Evolutionary conservation across 2,329 filamentous ascomycete genomes (phyloP), one percentile per base, ranked within the genome.

Genomic region (Westerdykella sp.): DNA sequence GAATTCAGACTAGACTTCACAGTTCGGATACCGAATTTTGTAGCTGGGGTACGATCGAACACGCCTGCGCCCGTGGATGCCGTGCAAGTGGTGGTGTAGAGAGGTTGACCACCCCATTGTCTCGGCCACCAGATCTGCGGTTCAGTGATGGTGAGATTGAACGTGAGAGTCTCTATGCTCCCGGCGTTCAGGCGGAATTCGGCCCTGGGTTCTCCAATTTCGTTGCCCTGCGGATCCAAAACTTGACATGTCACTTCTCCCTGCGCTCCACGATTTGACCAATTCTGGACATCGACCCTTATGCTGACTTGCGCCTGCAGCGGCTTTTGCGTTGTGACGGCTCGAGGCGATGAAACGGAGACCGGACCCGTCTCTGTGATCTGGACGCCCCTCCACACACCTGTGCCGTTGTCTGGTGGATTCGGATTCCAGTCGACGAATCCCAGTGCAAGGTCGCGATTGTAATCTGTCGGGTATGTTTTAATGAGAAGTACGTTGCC

Each of bases 341-440:
- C 41, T 5, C 57, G 46, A 48, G 11, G 75, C 54, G 2, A 56
- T 53, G 11, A 80, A 3, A 38, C 13, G 0, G 57, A 65, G 34
- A 73, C 54, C 2, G 53, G 34, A 6, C 79, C 79, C 0, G 76
- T 80, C 56, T 77, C 71, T 39, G 73, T 75, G 34, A 83, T 42
- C 28, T 73, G 70, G 1, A 83, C 67, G 34, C 81, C 67, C 5
- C 80, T 70, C 80, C 80, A 84, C 7, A 84, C 67, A 0, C 80
- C 80, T 0, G 78, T 81, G 2, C 79, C 79, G 37, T 82, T 81
- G 55, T 83, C 80, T 0, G 77, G 72, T 0, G 79, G 77, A 42
- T 75, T 74, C 0, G 78, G 78, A 42, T 81, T 81, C 79, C 79
- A 82, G 51, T 82, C 79, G 0, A 79, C 73, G 43, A 80, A 83